Evolutionary conservation across 345 rosid genomes (phyloP), one percentile per base, ranked within the genome.

Genomic region (Camelina laxa): DNA sequence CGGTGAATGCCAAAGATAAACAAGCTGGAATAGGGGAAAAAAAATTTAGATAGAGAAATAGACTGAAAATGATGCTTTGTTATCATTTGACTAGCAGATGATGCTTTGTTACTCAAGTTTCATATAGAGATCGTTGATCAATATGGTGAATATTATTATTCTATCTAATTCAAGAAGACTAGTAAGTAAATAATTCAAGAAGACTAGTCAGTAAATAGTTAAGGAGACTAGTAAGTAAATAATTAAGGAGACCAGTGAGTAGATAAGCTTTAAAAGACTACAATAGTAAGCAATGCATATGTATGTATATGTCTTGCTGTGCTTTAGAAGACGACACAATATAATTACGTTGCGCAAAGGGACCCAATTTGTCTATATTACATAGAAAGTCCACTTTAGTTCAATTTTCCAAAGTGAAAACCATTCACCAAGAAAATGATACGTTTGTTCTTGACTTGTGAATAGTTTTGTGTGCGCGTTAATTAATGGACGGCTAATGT

Each of bases 281-380:
- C n/a, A n/a, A n/a, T n/a, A n/a, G n/a, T n/a, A n/a, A n/a, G n/a
- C n/a, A n/a, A n/a, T n/a, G n/a, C n/a, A n/a, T n/a, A n/a, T n/a
- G n/a, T n/a, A n/a, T n/a, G n/a, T n/a, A n/a, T n/a, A n/a, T n/a
- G n/a, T n/a, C n/a, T n/a, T n/a, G n/a, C n/a, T n/a, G n/a, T n/a
- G n/a, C n/a, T n/a, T n/a, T n/a, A 48, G 60, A 75, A 75, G 56
- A 67, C 22, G 74, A 75, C 79, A 60, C 33, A 27, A 67, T 22
- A 27, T 16, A 50, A 47, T 50, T 67, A 51, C 63, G 74, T 60
- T 19, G 56, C 12, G 60, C 69, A 41, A 50, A 45, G 54, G 79
- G 56, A 27, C 62, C 74, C 36, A 7, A 19, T 75, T 75, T 67
- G 79, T 67, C 69, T 75, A 36, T n/a, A 30, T 75, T 67, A 51